A percentile compares a stretch with the other conserved stretches of the same genome.
These are phyloP conservation scores for Aspergillus sp. DNA, from an alignment of 2,329 filamentous ascomycete species.

Conservation along the genomic window DNA sequence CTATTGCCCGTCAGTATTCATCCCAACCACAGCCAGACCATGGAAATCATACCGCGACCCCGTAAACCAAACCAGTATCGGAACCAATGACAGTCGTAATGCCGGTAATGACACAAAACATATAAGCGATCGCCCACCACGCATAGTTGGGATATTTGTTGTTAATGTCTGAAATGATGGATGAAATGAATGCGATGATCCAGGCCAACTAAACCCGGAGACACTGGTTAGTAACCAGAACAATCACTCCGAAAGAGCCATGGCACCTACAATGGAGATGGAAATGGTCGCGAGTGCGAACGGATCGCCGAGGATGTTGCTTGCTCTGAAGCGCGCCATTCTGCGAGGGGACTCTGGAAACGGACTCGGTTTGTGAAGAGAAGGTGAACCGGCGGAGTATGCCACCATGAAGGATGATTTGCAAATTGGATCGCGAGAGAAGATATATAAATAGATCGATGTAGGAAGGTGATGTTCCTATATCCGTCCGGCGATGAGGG, in stretches of 20 bases:
- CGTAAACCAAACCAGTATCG: constrained; percentile 80
- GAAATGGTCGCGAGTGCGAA: constrained; percentile 93
- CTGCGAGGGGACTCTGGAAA: constrained; percentile 14
- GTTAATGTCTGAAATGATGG: constrained; percentile 64
- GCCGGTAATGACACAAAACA: constrained; percentile 74
- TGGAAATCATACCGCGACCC: constrained; percentile 63
- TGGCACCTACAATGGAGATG: constrained; percentile 71
- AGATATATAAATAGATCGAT: constrained; percentile 2
- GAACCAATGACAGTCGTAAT: constrained; percentile 79
- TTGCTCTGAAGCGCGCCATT: constrained; percentile 63
- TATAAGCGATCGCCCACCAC: constrained; percentile 89
- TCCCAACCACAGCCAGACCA: too few relatives aligned
- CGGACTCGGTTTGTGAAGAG: constrained; percentile 14
- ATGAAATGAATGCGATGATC: constrained; percentile 86
- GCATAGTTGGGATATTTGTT: constrained; percentile 72
- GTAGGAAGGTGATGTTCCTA: not conserved
- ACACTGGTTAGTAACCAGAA: not conserved
- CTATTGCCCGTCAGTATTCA: constrained; percentile 34
- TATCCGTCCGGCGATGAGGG: not conserved
- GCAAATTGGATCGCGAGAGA: constrained; percentile 2
- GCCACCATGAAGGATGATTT: constrained; percentile 18
- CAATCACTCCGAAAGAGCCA: constrained; percentile 1
- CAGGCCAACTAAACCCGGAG: constrained; percentile 69
- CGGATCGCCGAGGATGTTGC: constrained; percentile 91
- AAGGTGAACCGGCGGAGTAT: constrained; percentile 15